Evolutionary conservation across 768 basidiomycete species (phyloP).

Genomic region (Lactifluus pinguis): DNA sequence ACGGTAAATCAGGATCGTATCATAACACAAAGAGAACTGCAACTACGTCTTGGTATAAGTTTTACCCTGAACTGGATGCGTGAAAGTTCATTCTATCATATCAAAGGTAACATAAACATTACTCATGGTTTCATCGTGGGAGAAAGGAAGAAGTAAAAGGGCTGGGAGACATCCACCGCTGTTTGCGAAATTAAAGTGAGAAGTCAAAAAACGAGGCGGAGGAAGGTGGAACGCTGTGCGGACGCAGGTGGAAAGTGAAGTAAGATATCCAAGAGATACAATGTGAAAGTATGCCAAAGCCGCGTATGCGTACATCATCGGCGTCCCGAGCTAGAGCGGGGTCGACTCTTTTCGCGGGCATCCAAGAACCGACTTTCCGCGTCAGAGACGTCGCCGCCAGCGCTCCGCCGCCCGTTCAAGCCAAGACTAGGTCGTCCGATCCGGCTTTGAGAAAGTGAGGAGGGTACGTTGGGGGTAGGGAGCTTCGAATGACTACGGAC

Average conservation of each 20-base stretch:
- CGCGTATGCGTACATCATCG: not conserved
- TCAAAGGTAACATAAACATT: conserved; percentile 17
- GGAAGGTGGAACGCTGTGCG: conserved; percentile 4
- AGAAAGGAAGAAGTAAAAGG: not conserved
- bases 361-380: conserved; percentile 15
- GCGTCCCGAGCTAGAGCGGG: conserved; percentile 22
- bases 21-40: conserved; percentile 5
- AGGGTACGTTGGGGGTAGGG: conserved; percentile 9
- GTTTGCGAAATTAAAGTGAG: not conserved
- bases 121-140: conserved; percentile 8
- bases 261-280: conserved; percentile 12
- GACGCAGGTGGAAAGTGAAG: not conserved
- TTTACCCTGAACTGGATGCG: not conserved
- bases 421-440: conserved; percentile 24
- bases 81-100: conserved; percentile 11
- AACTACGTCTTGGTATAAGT: conserved; percentile 4
- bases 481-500: conserved; percentile 22
- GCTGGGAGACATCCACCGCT: not conserved
- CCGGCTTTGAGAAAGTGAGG: conserved; percentile 25
- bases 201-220: not conserved
- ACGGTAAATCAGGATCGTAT: not conserved
- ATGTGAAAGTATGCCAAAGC: not conserved
- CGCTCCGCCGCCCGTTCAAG: conserved; percentile 21
- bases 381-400: conserved; percentile 20
- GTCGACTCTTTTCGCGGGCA: conserved; percentile 20